A percentile compares a stretch with the other conserved stretches of the same genome.
phyloP scores from a whole-genome alignment of 129 eudicot species.

The Arctium lappa region DNA sequence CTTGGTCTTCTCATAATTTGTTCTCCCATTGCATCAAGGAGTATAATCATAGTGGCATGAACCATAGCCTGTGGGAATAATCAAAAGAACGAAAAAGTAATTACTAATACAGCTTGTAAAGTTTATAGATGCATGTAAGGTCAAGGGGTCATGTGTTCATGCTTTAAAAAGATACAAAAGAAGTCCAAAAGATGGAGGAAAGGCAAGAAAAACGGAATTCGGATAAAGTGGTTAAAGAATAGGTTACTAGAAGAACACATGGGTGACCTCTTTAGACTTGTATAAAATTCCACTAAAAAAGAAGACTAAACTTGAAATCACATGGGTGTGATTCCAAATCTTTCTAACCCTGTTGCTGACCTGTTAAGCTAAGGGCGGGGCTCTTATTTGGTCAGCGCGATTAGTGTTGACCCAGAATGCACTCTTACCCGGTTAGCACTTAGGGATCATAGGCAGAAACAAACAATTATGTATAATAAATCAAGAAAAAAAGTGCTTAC shows the following conservation, averaged over 20 bases:
- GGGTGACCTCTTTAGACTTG: constrained; percentile 26
- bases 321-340: constrained; percentile 7
- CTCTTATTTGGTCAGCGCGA: background rate
- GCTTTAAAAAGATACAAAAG: constrained; percentile 13
- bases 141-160: constrained; percentile 18
- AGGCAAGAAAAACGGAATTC: constrained; percentile 22
- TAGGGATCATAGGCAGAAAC: background rate
- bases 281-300: constrained; percentile 17
- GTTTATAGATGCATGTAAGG: constrained; percentile 22
- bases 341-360: background rate
- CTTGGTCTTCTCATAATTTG: constrained; percentile 11
- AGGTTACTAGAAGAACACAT: constrained; percentile 19
- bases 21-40: constrained; percentile 37
- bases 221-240: constrained; percentile 37
- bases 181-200: constrained; percentile 32
- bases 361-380: too few species aligned
- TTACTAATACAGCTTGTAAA: constrained; percentile 11
- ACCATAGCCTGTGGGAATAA: constrained; percentile 46
- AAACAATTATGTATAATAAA: background rate
- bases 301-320: constrained; percentile 16
- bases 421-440: background rate
- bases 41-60: constrained; percentile 56
- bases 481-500: constrained; percentile 34
- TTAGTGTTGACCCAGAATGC: background rate
- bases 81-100: background rate